Evolutionary conservation across 768 basidiomycete species (phyloP).

Genomic region (Termitomyces bulborhizus): DNA sequence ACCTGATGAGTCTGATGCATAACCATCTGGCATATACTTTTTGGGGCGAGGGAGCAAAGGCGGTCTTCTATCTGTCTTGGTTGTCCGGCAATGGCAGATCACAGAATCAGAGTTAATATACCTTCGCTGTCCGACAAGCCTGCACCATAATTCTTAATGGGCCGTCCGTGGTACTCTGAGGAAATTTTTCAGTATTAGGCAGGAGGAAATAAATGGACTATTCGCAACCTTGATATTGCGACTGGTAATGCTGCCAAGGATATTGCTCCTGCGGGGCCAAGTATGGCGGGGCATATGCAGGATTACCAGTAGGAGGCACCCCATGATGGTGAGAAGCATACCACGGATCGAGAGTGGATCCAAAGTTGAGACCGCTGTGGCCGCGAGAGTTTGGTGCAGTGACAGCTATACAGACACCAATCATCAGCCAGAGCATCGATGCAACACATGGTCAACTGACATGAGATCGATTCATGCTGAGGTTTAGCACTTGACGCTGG

Average conservation of each 20-base stretch:
- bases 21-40: conserved; percentile 1
- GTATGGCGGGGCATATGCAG: neutral
- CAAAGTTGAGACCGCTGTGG: neutral
- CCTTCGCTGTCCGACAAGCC: neutral
- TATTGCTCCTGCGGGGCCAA: neutral
- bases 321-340: neutral
- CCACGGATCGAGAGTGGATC: neutral
- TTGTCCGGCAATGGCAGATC: neutral
- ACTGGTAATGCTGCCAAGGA: neutral
- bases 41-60: neutral
- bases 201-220: neutral
- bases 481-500: conserved; percentile 12
- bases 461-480: neutral
- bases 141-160: neutral
- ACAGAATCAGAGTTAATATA: neutral
- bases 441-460: neutral
- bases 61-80: neutral
- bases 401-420: neutral
- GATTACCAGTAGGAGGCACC: neutral
- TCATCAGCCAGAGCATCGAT: neutral
- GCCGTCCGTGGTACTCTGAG: neutral
- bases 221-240: neutral
- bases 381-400: neutral
- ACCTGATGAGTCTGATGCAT: conserved; percentile 6
- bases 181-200: neutral